Evolutionary conservation across 148 eudicot genomes (phyloP), one percentile per base, ranked within the genome.

Genomic region (Vaccinium myrtillus): DNA sequence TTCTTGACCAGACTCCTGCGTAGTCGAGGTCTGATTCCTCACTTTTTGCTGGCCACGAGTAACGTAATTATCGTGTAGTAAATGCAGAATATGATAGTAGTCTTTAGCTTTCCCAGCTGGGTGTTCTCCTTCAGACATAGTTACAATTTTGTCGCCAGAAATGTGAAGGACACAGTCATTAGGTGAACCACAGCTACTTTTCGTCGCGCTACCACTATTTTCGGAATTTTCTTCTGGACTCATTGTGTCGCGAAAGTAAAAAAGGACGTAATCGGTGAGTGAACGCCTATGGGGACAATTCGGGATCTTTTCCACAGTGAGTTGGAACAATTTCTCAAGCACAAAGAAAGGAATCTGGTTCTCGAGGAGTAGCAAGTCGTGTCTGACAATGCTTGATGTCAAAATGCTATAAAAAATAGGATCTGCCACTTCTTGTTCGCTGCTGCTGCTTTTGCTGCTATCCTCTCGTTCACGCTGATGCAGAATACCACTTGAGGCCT

Each of bases 341-440:
- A 81, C 76, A 27, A 25, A 49, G 43, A 81, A 81, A 19, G 76
- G 83, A 50, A 81, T 15, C 9, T 81, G 83, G 59, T 81, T 81
- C 76, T 81, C 83, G 13, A 81, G 76, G 12, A 81, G 15, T 13
- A 81, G 36, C 46, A 81, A 49, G 61, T 25, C 83, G 2, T 27
- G 14, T 8, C 16, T 11, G 76, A 81, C 9, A 18, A 36, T 27
- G 1, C 0, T n/a, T 23, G 8, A 2, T 8, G 32, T 10, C 30
- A 7, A 65, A 23, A 65, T 65, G 32, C 5, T n/a, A 23, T 65
- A 14, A 0, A 23, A 23, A 65, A 65, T 10, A 0, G 71, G 30
- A 23, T 65, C 71, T n/a, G 25, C 25, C 70, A n/a, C n/a, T 65
- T 10, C 70, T 65, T 65, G 71, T 65, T 23, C 14, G 15, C 10